These are phyloP conservation scores for Geotrichum phurueaensis DNA, from an alignment of 1,139 yeast genomes.

Conservation along the genomic window DNA sequence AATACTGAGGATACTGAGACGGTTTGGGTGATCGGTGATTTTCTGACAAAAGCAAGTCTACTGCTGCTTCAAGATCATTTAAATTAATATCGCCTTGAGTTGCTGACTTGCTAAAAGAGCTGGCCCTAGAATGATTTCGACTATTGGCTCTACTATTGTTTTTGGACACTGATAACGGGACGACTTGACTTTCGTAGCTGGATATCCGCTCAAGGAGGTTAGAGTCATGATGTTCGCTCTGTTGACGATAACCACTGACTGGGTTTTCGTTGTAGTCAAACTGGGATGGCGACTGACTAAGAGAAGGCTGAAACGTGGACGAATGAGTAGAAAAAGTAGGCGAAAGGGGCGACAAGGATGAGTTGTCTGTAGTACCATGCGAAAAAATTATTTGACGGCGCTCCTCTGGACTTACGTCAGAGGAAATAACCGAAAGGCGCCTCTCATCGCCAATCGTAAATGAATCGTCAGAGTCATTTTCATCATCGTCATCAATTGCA, in stretches of 20 bases:
- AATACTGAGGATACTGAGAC: neutral
- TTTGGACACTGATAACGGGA: constrained; percentile 5
- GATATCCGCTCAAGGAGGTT: neutral
- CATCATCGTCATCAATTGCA: neutral
- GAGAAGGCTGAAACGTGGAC: neutral
- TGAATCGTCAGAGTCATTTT: constrained; percentile 16
- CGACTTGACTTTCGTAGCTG: constrained; percentile 3
- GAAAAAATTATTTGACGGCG: neutral
- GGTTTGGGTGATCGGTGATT: neutral
- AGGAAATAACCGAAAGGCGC: constrained; percentile 8
- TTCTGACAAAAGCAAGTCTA: constrained; percentile 9
- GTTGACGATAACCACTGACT: neutral
- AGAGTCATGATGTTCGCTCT: neutral
- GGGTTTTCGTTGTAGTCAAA: neutral
- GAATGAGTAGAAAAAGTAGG: neutral
- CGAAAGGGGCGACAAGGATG: neutral
- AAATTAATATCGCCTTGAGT: neutral
- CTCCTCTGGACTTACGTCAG: neutral
- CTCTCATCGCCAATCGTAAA: constrained; percentile 17
- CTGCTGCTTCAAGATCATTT: constrained; percentile 7
- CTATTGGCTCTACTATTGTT: neutral
- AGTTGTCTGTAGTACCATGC: neutral
- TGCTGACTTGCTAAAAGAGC: neutral
- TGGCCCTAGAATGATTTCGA: neutral
- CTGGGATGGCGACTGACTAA: neutral